Evolutionary conservation across 1,284 basidiomycete genomes (phyloP), one percentile per base, ranked within the genome.

Genomic region (Apiotrichum veenhuisii): DNA sequence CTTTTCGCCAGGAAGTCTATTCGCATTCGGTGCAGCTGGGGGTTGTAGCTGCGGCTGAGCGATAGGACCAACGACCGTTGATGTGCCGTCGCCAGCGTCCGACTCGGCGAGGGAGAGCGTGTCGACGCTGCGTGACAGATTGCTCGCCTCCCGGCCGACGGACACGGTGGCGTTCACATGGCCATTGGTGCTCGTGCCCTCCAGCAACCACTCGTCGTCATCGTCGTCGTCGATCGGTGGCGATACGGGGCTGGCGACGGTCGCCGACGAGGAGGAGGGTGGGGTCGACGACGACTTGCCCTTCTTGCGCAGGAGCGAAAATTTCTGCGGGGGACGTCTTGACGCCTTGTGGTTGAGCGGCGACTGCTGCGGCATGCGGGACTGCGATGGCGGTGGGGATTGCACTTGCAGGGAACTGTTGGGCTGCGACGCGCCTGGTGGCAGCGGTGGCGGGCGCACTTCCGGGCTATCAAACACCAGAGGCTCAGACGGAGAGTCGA

Each of bases 191-290:
- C 52, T 51, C 25, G 45, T 53, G 22, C 68, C 69, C 52, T 71
- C 71, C 12, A 73, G 26, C 20, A 64, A 65, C 71, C 71, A 73
- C n/a, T 69, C 71, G 43, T 73, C 73, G 15, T 72, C 71, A 17
- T 67, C 58, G 33, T 66, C 69, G 4, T 50, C 57, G 14, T 50
- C 54, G 22, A 25, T 27, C 36, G 34, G 43, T 17, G 43, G 22
- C 20, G 45, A 34, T n/a, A 30, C 12, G 10, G 20, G 20, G 27
- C 11, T 11, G 25, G 30, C 30, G 27, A 22, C 40, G 10, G 26
- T 30, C 1, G 46, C 22, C 17, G 46, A 22, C 14, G 46, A 37
- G 5, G 33, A 48, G 20, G 46, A 48, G 10, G 46, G 26, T 1
- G 33, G 14, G 8, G 27, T 48, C 12, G 10, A 8, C 4, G 10